Percentiles rank a stretch among this genome's conserved stretches.
These are phyloP conservation scores for Kregervanrija delftensis DNA, from an alignment of 805 yeast genomes.

Conservation along the genomic window DNA sequence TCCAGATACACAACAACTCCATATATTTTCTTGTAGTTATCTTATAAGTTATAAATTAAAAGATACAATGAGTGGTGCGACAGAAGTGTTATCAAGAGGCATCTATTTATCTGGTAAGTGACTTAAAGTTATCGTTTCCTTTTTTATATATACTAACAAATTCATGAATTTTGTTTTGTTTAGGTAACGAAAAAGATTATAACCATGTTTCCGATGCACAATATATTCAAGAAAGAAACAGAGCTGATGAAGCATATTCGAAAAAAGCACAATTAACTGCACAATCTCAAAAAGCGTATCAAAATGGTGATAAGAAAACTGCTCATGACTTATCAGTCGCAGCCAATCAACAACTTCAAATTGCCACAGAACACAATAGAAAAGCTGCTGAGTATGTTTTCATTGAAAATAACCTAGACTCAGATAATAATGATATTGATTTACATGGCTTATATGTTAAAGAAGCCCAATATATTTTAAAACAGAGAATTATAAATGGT, in stretches of 20 bases:
- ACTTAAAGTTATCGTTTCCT: neutral
- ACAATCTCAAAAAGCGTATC: slow-evolving; percentile 72
- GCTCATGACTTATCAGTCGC: slow-evolving; percentile 71
- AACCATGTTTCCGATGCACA: slow-evolving; percentile 66
- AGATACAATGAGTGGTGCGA: slow-evolving; percentile 18
- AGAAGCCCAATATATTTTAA: slow-evolving; percentile 77
- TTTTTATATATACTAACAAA: neutral
- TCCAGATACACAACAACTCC: too few species aligned
- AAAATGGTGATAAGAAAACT: slow-evolving; percentile 60
- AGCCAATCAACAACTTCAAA: slow-evolving; percentile 49
- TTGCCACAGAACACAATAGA: slow-evolving; percentile 64
- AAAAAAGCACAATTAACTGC: slow-evolving; percentile 49
- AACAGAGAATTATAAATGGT: slow-evolving; percentile 64
- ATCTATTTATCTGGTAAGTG: slow-evolving; percentile 19
- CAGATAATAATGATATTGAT: slow-evolving; percentile 82
- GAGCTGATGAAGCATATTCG: slow-evolving; percentile 62
- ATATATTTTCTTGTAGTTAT: too few species aligned
- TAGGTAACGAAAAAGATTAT: slow-evolving; percentile 38
- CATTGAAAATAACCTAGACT: slow-evolving; percentile 79
- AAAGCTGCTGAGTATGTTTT: slow-evolving; percentile 90
- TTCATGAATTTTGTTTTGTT: neutral
- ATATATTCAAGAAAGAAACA: slow-evolving; percentile 54
- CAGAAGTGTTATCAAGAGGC: slow-evolving; percentile 20
- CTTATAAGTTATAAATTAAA: too few species aligned
- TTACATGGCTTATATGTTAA: slow-evolving; percentile 86